phyloP scores from a whole-genome alignment of 495 filamentous ascomycete species.

The Aspergillus coremiiformis region DNA sequence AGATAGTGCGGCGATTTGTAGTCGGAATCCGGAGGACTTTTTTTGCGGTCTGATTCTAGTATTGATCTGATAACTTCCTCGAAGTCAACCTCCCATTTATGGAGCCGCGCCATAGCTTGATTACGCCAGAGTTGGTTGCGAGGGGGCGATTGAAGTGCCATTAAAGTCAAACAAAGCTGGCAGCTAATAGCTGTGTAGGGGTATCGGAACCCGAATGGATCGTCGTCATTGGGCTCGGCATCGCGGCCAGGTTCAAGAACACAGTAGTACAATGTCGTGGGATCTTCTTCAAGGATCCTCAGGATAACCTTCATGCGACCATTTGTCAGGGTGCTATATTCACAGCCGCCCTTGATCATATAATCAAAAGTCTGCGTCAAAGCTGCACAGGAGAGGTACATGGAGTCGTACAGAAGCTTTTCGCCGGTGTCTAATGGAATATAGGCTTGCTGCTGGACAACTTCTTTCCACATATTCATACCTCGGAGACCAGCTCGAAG shows the following conservation, averaged over 20 bases:
- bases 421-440: not conserved
- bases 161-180: not conserved
- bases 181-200: not conserved
- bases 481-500: not conserved
- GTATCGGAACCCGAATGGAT: not conserved
- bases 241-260: not conserved
- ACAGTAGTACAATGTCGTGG: not conserved
- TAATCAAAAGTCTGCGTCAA: not conserved
- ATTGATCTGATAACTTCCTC: not conserved
- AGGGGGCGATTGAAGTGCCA: not conserved
- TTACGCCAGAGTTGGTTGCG: slow-evolving; percentile 1
- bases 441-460: not conserved
- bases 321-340: not conserved
- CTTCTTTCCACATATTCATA: slow-evolving; percentile 3
- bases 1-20: not conserved
- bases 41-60: not conserved
- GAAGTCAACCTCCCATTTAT: slow-evolving; percentile 4
- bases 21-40: not conserved
- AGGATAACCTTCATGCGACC: slow-evolving; percentile 1
- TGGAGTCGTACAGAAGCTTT: not conserved
- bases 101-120: not conserved
- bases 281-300: not conserved
- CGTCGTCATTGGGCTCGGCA: not conserved
- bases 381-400: not conserved
- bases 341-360: not conserved